Conservation (phyloP, 73 alveolate species). For the Paramecium bursaria region DNA sequence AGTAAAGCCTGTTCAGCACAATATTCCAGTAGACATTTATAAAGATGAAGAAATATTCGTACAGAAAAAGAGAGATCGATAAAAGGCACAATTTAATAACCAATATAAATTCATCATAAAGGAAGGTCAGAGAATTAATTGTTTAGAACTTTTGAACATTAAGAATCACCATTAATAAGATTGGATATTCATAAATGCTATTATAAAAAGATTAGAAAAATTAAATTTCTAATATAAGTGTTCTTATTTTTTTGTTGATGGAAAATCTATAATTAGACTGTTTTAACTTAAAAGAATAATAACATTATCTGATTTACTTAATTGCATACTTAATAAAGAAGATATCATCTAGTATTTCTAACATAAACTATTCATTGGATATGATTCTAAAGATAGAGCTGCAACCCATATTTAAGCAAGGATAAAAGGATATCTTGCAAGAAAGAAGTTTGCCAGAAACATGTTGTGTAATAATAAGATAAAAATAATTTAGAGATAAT, state of each 20-base stretch:
- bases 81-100: not conserved
- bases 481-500: not conserved
- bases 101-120: constrained; percentile 15
- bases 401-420: constrained; percentile 18
- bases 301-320: constrained; percentile 15
- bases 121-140: constrained; percentile 24
- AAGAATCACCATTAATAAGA: not conserved
- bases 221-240: not conserved
- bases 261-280: constrained; percentile 1
- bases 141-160: not conserved
- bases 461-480: not conserved
- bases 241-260: constrained; percentile 51
- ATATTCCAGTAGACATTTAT: too few relatives aligned
- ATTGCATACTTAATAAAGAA: constrained; percentile 29
- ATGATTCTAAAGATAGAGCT: constrained; percentile 45
- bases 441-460: not conserved
- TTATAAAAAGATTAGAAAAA: not conserved
- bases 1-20: too few relatives aligned
- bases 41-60: not conserved
- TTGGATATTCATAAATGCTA: constrained; percentile 41
- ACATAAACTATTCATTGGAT: constrained; percentile 7
- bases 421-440: not conserved
- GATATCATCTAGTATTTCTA: constrained; percentile 32
- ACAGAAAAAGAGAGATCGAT: not conserved
- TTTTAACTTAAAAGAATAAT: not conserved